Evolutionary conservation across 805 yeast species (phyloP).

Genomic region (Diddensiella transvaalensis): DNA sequence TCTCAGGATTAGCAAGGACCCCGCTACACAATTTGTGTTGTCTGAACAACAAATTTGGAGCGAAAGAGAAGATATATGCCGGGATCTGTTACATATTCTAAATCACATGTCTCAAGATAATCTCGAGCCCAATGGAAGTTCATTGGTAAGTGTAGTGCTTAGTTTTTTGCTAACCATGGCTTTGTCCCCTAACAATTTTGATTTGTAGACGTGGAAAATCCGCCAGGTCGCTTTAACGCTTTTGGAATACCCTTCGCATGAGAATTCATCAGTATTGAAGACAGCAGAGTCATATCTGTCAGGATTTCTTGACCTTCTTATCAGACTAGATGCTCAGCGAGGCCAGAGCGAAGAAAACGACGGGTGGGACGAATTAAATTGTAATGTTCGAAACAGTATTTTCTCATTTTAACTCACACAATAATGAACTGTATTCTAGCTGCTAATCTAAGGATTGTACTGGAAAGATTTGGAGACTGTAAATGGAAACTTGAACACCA

Average conservation of each 20-base stretch:
- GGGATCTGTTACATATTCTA: not conserved
- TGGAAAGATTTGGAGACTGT: not conserved
- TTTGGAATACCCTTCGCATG: not conserved
- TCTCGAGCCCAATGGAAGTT: slow-evolving; percentile 1
- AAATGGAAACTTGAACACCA: not conserved
- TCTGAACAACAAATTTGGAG: not conserved
- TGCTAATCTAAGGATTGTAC: not conserved
- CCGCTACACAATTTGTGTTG: not conserved
- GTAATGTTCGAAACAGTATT: not conserved
- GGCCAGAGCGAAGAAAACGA: not conserved
- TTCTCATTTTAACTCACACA: not conserved
- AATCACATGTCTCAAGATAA: not conserved
- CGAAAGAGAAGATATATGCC: not conserved
- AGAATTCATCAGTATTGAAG: not conserved
- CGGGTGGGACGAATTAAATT: not conserved
- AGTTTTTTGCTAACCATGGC: no score
- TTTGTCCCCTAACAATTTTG: not conserved
- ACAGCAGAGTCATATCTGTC: not conserved
- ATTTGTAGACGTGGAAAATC: not conserved
- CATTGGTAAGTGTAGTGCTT: not conserved
- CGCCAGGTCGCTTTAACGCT: not conserved
- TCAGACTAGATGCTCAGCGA: not conserved
- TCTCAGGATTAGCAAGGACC: not conserved
- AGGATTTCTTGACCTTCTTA: not conserved
- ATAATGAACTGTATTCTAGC: no score